Conservation (phyloP, 345 rosid species). For the Moringa oleifera region DNA sequence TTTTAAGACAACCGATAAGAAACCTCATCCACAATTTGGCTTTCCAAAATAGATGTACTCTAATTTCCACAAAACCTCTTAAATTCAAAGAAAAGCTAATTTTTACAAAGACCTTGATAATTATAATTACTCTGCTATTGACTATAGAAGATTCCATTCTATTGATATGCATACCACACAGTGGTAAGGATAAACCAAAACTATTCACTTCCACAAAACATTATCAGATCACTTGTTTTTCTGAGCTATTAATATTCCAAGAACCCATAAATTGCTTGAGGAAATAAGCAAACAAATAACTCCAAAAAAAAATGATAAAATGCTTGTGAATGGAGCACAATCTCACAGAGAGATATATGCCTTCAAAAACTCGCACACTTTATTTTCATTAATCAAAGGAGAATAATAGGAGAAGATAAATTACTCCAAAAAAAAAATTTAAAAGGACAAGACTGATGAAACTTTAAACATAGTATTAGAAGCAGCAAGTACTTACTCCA, state of each 20-base stretch:
- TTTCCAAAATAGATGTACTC: neutral
- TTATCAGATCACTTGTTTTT: no score
- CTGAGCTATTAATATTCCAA: no score
- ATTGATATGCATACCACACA: neutral
- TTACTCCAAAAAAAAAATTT: no score
- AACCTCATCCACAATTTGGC: neutral
- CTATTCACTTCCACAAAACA: no score
- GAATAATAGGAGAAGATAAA: no score
- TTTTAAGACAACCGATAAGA: neutral
- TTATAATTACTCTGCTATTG: neutral
- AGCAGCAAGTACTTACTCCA: slow-evolving; percentile 9
- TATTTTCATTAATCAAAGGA: no score
- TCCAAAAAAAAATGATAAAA: no score
- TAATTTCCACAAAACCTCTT: neutral
- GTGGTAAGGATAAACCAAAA: neutral
- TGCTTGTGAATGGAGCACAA: neutral
- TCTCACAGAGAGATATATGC: neutral
- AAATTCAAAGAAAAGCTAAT: neutral
- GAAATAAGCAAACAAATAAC: neutral
- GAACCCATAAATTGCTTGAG: neutral
- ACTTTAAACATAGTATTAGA: neutral
- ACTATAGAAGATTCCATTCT: neutral
- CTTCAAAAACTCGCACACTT: no score
- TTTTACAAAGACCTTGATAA: neutral
- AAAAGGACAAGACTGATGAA: neutral